Evolutionary conservation across 768 basidiomycete genomes (phyloP), one percentile per base, ranked within the genome.

Genomic region (Dacryopinax spathularia): DNA sequence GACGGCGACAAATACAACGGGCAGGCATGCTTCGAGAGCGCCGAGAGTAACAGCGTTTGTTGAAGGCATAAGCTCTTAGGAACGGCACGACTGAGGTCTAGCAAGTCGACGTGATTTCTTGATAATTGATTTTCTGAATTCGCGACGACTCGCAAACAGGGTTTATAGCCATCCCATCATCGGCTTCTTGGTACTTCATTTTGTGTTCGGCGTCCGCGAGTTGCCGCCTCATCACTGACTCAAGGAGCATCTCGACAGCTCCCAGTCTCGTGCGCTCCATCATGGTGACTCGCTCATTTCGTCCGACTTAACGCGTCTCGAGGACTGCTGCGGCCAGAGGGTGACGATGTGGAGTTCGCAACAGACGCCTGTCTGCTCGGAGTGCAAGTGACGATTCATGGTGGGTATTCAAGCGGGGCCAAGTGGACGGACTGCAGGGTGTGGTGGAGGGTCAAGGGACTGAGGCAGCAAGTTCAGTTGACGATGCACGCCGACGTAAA

Each of bases 171-270:
- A 10, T 25, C 29, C 48, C 48, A 22, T 20, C 5, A 10, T 56
- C 29, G 48, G 48, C 48, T 56, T 56, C 48, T 56, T 56, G 48
- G 48, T 56, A 56, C 15, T 56, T 56, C 25, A 56, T 56, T 56
- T 56, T 13, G 48, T 56, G 31, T 27, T 27, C 48, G 48, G 48
- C 10, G 48, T 22, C 22, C 29, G 48, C n/a, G n/a, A n/a, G 22
- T 13, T 56, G 48, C 48, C 48, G 31, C 48, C 48, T 56, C 48
- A 29, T 13, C 29, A 56, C 31, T 29, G 48, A 56, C 48, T 56
- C 48, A 29, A 56, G 48, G 6, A 27, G 48, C 22, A 29, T 56
- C 48, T 56, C 22, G 48, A 18, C 48, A 56, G 48, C 48, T 31
- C 48, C 39, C 16, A 22, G 16, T 41, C 18, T 29, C 48, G 48